Base-by-base conservation (phyloP, 805 yeast genomes). In the Kodamaea lidongshanica region DNA sequence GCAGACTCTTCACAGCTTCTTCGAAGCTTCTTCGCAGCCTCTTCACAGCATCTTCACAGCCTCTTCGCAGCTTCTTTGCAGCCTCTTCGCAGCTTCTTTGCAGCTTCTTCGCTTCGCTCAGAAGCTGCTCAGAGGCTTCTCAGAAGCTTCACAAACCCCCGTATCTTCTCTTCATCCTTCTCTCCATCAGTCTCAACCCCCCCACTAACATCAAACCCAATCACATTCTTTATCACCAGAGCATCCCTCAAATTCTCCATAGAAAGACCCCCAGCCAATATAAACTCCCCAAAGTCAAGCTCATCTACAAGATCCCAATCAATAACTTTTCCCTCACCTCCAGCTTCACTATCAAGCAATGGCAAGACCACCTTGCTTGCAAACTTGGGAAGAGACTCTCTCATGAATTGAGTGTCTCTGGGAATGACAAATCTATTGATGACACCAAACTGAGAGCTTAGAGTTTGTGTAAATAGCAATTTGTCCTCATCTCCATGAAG, bases 201-300 rank as follows among this genome's bases (percentile, higher is more conserved):
- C 7, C 96, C 87, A 46, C 95, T 80, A 5, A 92, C 97, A 56
- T 89, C 98, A 15, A 83, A 89, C 4, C 96, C 97, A 20, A 77
- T 49, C n/a, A 83, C 75, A 14, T 92, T 89, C 1, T 49, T 41
- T 8, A 71, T 52, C n/a, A 27, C 37, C 1, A 36, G 27, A 0
- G 94, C 94, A 2, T 52, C 50, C 0, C 35, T 34, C 5, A 92
- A 85, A 44, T 88, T 92, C 1, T 67, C 76, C 0, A 92, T 85
- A 0, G 67, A 78, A 34, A 92, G 64, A 0, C 98, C 98, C 4
- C 98, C 98, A 0, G 97, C 97, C 16, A 92, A 61, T 0, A 92
- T 47, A 45, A 69, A 84, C 25, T 63, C 49, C 1, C 63, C 56
- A 23, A 58, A 59, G 20, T 41, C 44, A 13, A 18, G 65, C 61